Conservation (phyloP, 2,329 filamentous ascomycete species). For the Drechslerella dactyloides region DNA sequence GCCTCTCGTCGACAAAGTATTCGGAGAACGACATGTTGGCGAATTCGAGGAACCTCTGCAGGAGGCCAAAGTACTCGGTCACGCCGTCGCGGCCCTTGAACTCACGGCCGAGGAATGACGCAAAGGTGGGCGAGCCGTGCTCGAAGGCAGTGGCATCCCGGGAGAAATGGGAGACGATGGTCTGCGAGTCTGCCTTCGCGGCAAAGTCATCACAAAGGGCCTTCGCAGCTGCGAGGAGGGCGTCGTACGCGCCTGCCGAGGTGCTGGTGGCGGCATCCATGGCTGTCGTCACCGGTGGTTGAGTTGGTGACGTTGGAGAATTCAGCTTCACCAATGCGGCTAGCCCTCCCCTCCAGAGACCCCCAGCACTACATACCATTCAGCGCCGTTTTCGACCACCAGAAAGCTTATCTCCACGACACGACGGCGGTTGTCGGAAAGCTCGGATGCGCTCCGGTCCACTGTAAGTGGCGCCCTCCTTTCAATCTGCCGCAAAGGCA, state of each 20-base stretch:
- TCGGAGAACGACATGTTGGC: slow-evolving; percentile 55
- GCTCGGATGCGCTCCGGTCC: no score
- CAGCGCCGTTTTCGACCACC: no score
- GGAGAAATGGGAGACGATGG: slow-evolving; percentile 57
- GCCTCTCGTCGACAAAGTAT: slow-evolving; percentile 55
- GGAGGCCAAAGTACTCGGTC: slow-evolving; percentile 55
- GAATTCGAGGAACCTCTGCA: slow-evolving; percentile 55
- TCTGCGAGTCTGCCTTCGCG: slow-evolving; percentile 52
- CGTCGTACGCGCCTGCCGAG: slow-evolving; percentile 10
- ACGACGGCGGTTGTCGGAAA: no score
- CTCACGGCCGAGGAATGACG: slow-evolving; percentile 57
- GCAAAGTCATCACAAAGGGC: slow-evolving; percentile 57
- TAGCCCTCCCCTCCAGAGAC: no score
- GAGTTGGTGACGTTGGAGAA: neutral
- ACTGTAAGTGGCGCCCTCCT: no score
- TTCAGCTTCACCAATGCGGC: no score
- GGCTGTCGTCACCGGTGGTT: neutral
- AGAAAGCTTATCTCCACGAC: no score
- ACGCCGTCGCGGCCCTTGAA: slow-evolving; percentile 56
- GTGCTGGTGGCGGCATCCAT: neutral
- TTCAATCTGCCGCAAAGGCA: neutral
- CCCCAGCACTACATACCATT: no score
- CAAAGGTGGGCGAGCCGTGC: slow-evolving; percentile 57
- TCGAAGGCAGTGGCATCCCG: slow-evolving; percentile 55
- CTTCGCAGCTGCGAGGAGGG: slow-evolving; percentile 56